These are phyloP conservation scores for Pyrenopolyporus hunteri DNA, from an alignment of 495 filamentous ascomycete genomes.

Conservation along the genomic window DNA sequence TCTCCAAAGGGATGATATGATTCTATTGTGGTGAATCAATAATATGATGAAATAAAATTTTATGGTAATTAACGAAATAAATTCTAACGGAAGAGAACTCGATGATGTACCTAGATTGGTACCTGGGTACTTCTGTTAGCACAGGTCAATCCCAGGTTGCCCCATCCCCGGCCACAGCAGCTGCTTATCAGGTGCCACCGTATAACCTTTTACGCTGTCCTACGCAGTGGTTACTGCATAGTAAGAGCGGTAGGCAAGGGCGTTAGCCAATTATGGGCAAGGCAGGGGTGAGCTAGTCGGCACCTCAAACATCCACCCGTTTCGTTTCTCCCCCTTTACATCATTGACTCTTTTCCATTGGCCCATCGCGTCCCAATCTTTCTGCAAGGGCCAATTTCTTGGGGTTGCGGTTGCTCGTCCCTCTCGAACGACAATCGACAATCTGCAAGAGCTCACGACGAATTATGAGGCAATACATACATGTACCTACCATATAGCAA, in stretches of 20 bases:
- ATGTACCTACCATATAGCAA: too few relatives aligned
- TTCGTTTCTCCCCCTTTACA: conserved; percentile 39
- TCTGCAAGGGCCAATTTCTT: conserved; percentile 6
- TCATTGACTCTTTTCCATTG: conserved; percentile 29
- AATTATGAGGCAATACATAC: conserved; percentile 13
- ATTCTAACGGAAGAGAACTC: too few relatives aligned
- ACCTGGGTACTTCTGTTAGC: too few relatives aligned
- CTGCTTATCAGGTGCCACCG: neutral
- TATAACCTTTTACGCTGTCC: neutral
- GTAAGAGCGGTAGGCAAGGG: neutral
- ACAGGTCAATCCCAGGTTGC: too few relatives aligned
- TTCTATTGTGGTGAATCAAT: too few relatives aligned
- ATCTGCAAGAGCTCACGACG: conserved; percentile 4
- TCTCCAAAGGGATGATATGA: too few relatives aligned
- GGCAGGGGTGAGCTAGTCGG: conserved; percentile 22
- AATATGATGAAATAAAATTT: too few relatives aligned
- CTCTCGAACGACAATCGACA: conserved; percentile 5
- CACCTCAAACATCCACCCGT: conserved; percentile 40
- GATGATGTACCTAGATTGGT: too few relatives aligned
- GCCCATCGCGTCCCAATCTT: conserved; percentile 5
- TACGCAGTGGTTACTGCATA: neutral
- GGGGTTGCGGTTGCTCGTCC: conserved; percentile 1
- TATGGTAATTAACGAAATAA: too few relatives aligned
- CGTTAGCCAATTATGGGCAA: conserved; percentile 21
- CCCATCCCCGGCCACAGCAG: neutral